phyloP scores from a whole-genome alignment of 164 flowering plant genomes.

The Vitis amurensis region DNA sequence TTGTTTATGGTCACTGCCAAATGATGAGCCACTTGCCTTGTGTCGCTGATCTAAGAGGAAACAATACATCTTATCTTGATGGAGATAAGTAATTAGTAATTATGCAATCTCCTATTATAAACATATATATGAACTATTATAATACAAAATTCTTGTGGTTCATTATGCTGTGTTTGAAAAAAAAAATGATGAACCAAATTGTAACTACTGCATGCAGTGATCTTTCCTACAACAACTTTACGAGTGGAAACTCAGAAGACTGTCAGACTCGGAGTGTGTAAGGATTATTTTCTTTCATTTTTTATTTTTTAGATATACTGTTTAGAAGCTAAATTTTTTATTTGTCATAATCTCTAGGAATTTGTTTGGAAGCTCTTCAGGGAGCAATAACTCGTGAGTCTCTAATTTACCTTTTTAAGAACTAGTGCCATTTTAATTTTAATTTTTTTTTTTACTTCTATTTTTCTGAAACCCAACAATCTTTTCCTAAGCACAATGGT shows the following conservation, averaged over 20 bases:
- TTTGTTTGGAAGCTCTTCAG: constrained; percentile 39
- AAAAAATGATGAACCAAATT: background rate
- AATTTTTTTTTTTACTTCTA: too few species aligned
- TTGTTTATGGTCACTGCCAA: too few species aligned
- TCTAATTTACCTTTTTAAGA: background rate
- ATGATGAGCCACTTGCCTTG: too few species aligned
- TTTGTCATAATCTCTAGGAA: constrained; percentile 2
- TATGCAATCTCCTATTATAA: too few species aligned
- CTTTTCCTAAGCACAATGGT: too few species aligned
- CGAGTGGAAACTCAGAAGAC: constrained; percentile 4
- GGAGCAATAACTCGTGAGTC: constrained; percentile 34
- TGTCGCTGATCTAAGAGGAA: too few species aligned
- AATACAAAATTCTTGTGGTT: too few species aligned
- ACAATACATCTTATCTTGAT: too few species aligned
- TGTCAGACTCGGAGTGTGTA: constrained; percentile 28
- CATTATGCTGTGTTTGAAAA: background rate
- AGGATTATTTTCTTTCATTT: constrained; percentile 6
- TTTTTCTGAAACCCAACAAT: too few species aligned
- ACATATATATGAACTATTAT: too few species aligned
- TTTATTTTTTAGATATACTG: background rate
- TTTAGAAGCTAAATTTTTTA: background rate
- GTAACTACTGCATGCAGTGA: constrained; percentile 28
- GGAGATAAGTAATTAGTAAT: too few species aligned
- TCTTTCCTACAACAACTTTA: constrained; percentile 41
- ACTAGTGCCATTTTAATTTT: background rate